phyloP scores from a whole-genome alignment of 2,329 filamentous ascomycete species.

The Colletotrichum melonis region DNA sequence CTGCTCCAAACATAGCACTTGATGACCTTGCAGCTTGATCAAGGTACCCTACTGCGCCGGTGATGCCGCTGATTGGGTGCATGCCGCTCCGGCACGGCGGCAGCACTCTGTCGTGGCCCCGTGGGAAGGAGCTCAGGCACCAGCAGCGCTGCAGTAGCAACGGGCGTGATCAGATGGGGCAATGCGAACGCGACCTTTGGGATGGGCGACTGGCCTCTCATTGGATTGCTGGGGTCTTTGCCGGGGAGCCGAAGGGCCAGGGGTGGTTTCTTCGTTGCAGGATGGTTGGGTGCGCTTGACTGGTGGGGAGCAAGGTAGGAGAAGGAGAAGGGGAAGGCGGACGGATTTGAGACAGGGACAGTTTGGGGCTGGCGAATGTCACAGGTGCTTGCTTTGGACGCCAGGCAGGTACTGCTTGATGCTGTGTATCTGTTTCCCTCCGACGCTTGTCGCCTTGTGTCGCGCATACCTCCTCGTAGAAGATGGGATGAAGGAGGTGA shows the following conservation, averaged over 20 bases:
- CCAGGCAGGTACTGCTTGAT: neutral
- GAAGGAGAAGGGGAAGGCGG: neutral
- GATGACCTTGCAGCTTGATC: too few species aligned
- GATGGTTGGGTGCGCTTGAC: neutral
- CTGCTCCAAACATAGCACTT: neutral
- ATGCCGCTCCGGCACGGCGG: too few species aligned
- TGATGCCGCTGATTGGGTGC: neutral
- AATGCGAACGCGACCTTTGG: neutral
- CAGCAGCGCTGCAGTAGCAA: neutral
- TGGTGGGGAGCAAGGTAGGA: neutral
- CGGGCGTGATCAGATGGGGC: neutral
- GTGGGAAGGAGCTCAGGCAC: neutral
- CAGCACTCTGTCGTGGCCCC: neutral
- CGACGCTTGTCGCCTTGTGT: neutral
- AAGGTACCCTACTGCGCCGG: neutral
- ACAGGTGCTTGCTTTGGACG: neutral
- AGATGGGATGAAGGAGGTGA: neutral
- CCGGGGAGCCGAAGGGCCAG: neutral
- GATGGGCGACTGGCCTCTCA: neutral
- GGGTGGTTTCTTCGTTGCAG: neutral
- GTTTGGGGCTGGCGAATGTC: slow-evolving; percentile 19
- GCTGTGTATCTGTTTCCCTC: slow-evolving; percentile 15
- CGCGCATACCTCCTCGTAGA: neutral
- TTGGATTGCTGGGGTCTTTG: neutral
- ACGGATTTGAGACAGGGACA: slow-evolving; percentile 25